Conservation (phyloP, 140 eudicot species). For the Flaveria floridana region DNA sequence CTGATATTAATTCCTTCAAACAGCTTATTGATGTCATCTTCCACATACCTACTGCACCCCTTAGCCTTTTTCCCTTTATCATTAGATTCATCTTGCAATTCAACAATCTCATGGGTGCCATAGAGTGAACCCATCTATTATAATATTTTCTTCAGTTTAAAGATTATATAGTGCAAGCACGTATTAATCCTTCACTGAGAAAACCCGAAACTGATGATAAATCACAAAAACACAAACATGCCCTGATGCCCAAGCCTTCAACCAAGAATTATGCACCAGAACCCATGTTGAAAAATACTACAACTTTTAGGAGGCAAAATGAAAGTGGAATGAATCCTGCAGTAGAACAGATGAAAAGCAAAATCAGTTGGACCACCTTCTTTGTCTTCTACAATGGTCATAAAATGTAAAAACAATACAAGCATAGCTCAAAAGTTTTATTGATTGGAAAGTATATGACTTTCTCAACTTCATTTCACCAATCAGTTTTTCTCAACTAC, state of each 20-base stretch:
- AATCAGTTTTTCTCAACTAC: not conserved
- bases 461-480: not conserved
- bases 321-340: conserved; percentile 31
- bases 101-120: conserved; percentile 68
- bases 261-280: conserved; percentile 13
- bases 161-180: conserved; percentile 15
- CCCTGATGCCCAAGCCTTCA: conserved; percentile 10
- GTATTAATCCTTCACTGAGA: not conserved
- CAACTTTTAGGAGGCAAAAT: conserved; percentile 15
- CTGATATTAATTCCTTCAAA: conserved; percentile 64
- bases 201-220: not conserved
- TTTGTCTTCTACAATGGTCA: conserved; percentile 17
- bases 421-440: conserved; percentile 22
- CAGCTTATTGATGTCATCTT: conserved; percentile 83
- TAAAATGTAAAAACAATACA: conserved; percentile 6
- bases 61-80: conserved; percentile 49
- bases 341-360: conserved; percentile 22
- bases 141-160: not conserved
- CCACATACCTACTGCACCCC: conserved; percentile 52
- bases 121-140: conserved; percentile 51
- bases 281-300: conserved; percentile 24
- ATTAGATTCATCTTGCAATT: conserved; percentile 49
- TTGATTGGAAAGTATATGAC: not conserved
- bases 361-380: conserved; percentile 24
- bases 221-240: not conserved